These are phyloP conservation scores for Hypoxylon sp. DNA, from an alignment of 2,329 filamentous ascomycete species.

Conservation along the genomic window DNA sequence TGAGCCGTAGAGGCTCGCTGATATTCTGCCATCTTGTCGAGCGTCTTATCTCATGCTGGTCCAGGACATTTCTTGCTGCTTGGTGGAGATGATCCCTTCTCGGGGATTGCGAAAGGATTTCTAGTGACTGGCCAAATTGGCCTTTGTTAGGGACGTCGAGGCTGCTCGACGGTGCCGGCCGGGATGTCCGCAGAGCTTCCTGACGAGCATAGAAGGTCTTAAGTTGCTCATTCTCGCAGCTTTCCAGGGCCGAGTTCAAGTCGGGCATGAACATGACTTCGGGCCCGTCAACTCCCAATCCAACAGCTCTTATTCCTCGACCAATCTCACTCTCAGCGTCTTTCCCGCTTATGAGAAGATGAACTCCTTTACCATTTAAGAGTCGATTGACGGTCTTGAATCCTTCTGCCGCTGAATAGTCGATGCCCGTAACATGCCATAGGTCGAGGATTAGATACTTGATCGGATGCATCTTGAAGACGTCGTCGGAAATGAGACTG, in stretches of 20 bases:
- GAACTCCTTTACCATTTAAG: slow-evolving; percentile 77
- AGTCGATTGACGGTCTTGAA: slow-evolving; percentile 93
- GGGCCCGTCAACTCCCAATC: slow-evolving; percentile 75
- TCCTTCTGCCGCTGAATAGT: slow-evolving; percentile 95
- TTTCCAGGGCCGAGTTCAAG: slow-evolving; percentile 91
- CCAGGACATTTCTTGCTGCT: slow-evolving; percentile 79
- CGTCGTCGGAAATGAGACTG: slow-evolving; percentile 80
- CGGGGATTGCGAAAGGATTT: slow-evolving; percentile 75
- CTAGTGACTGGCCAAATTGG: slow-evolving; percentile 43
- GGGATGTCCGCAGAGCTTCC: slow-evolving; percentile 63
- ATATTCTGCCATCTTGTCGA: slow-evolving; percentile 82
- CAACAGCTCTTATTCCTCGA: slow-evolving; percentile 81
- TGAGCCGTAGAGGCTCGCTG: slow-evolving; percentile 87
- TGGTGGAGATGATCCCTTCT: slow-evolving; percentile 78
- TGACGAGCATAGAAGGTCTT: slow-evolving; percentile 79
- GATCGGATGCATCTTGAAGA: slow-evolving; percentile 80
- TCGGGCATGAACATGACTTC: slow-evolving; percentile 85
- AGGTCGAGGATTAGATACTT: slow-evolving; percentile 91
- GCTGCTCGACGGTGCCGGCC: slow-evolving; percentile 52
- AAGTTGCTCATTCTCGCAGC: slow-evolving; percentile 92
- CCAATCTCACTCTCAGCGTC: slow-evolving; percentile 79
- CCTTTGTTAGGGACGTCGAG: slow-evolving; percentile 57
- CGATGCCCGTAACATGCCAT: slow-evolving; percentile 86
- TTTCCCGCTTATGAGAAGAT: slow-evolving; percentile 83
- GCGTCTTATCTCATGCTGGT: slow-evolving; percentile 66